phyloP scores from a whole-genome alignment of 306 rosid species.

The Prunus mume region DNA sequence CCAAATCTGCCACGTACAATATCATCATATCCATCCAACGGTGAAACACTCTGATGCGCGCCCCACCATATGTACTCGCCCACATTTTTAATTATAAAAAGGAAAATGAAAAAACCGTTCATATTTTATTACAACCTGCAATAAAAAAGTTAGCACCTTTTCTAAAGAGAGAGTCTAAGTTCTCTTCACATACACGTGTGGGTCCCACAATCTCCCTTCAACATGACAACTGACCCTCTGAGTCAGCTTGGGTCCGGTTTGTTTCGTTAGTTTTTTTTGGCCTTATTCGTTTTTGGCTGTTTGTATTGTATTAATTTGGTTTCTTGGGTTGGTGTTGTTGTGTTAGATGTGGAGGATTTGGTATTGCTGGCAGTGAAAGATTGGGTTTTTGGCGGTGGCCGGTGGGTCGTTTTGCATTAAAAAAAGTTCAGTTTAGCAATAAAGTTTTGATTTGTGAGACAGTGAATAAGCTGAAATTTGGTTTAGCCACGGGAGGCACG shows the following conservation, averaged over 20 bases:
- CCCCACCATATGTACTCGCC: not conserved
- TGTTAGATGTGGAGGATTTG: not conserved
- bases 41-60: not conserved
- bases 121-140: not conserved
- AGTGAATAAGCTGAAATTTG: not conserved
- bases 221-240: not conserved
- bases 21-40: not conserved
- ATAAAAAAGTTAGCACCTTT: not conserved
- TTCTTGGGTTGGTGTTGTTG: not conserved
- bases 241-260: not conserved
- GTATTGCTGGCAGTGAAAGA: not conserved
- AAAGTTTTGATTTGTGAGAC: not conserved
- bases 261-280: not conserved
- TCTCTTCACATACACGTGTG: constrained; percentile 43
- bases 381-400: not conserved
- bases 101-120: no score
- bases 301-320: not conserved
- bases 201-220: constrained; percentile 20
- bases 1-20: no score
- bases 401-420: not conserved
- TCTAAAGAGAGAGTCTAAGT: constrained; percentile 30
- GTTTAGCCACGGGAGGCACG: constrained; percentile 5
- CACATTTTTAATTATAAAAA: not conserved
- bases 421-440: not conserved
- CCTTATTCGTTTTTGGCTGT: not conserved